Conservation (phyloP, 352 stramenopile species). For the Pythium folliculosum region DNA sequence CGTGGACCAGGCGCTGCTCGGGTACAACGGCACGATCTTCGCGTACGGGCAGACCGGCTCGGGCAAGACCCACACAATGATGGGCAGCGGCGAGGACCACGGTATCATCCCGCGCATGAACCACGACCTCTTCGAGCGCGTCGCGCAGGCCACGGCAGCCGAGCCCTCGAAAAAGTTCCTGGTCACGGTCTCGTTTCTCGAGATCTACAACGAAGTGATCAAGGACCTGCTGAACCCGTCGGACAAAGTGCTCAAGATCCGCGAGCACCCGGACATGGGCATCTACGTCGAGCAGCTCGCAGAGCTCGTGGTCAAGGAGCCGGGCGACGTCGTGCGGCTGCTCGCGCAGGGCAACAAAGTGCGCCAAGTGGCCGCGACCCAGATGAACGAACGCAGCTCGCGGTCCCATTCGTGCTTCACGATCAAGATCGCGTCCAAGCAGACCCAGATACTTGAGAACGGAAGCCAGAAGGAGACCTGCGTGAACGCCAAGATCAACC, state of each 20-base stretch:
- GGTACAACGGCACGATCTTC: constrained; percentile 88
- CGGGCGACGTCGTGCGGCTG: constrained; percentile 72
- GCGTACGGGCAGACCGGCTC: constrained; percentile 63
- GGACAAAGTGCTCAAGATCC: constrained; percentile 91
- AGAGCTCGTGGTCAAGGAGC: constrained; percentile 81
- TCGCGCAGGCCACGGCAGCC: constrained; percentile 36
- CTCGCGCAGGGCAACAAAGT: constrained; percentile 90
- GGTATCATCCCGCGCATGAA: constrained; percentile 92
- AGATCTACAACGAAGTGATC: constrained; percentile 96
- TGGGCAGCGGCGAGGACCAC: constrained; percentile 59
- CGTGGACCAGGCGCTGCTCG: constrained; percentile 76
- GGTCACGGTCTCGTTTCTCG: constrained; percentile 92
- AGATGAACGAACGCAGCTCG: constrained; percentile 92
- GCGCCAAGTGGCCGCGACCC: constrained; percentile 85
- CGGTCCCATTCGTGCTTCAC: constrained; percentile 92
- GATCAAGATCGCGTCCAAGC: constrained; percentile 89
- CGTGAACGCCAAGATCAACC: constrained; percentile 90
- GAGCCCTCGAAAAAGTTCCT: constrained; percentile 69
- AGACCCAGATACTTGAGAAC: constrained; percentile 45
- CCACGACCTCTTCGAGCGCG: constrained; percentile 74
- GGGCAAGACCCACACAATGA: constrained; percentile 75
- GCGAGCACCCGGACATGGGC: constrained; percentile 91
- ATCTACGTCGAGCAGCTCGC: constrained; percentile 93
- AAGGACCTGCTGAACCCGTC: constrained; percentile 93
- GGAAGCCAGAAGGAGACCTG: constrained; percentile 68